These are phyloP conservation scores for Colletotrichum endophyticum DNA, from an alignment of 2,329 filamentous ascomycete genomes.

Conservation along the genomic window DNA sequence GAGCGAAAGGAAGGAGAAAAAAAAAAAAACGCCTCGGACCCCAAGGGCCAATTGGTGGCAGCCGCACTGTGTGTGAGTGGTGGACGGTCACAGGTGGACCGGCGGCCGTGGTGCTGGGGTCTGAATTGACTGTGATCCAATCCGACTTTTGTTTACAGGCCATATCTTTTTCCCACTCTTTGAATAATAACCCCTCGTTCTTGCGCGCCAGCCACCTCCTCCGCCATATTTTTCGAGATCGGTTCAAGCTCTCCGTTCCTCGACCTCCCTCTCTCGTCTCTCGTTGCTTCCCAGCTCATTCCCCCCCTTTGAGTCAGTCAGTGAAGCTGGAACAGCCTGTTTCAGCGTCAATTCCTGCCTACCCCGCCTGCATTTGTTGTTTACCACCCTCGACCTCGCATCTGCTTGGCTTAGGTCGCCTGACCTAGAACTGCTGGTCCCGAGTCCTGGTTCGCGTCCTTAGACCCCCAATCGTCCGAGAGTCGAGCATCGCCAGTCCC, in stretches of 20 bases:
- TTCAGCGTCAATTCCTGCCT: slow-evolving; percentile 21
- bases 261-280: not conserved
- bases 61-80: not conserved
- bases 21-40: slow-evolving; percentile 4
- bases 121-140: slow-evolving; percentile 12
- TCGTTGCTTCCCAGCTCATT: slow-evolving; percentile 5
- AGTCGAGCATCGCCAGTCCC: not conserved
- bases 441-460: slow-evolving; percentile 2
- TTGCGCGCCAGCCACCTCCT: slow-evolving; percentile 13
- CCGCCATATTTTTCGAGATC: not conserved
- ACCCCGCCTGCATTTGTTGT: slow-evolving; percentile 18
- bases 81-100: not conserved
- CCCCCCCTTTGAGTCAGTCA: not conserved
- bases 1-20: not conserved
- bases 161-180: slow-evolving; percentile 13
- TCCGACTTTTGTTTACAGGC: slow-evolving; percentile 20
- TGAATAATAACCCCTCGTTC: slow-evolving; percentile 20
- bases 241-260: not conserved
- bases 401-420: slow-evolving; percentile 11
- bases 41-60: slow-evolving; percentile 3
- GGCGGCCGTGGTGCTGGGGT: not conserved
- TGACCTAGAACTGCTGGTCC: not conserved
- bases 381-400: slow-evolving; percentile 8
- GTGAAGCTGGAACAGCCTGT: slow-evolving; percentile 15
- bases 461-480: not conserved